Evolutionary conservation across 352 stramenopile genomes (phyloP).

Genomic region (Thraustochytrium striatum): DNA sequence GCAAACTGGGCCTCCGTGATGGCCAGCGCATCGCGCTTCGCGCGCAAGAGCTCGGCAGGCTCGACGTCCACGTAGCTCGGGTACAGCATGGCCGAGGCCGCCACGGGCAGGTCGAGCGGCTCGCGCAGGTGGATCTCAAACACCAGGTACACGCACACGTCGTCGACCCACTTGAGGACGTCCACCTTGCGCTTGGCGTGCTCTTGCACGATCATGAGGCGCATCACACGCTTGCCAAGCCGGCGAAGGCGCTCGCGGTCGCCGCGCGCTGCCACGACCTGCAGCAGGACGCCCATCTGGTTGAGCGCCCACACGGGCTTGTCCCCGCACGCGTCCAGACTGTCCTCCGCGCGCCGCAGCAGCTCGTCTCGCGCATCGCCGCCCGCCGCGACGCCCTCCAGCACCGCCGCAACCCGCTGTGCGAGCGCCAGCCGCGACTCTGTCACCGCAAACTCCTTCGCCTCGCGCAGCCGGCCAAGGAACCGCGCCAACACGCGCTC

Average conservation of each 20-base stretch:
- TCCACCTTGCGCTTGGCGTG: not conserved
- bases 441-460: not conserved
- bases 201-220: constrained; percentile 21
- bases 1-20: constrained; percentile 36
- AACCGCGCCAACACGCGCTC: no score
- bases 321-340: constrained; percentile 29
- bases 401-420: constrained; percentile 4
- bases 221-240: not conserved
- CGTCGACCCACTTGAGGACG: not conserved
- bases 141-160: constrained; percentile 30
- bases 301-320: constrained; percentile 41
- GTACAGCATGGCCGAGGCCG: constrained; percentile 6
- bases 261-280: not conserved
- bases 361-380: constrained; percentile 13
- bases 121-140: constrained; percentile 26
- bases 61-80: not conserved
- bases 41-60: no score
- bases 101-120: constrained; percentile 18
- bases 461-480: constrained; percentile 4
- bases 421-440: not conserved
- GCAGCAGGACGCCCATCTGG: constrained; percentile 8
- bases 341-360: constrained; percentile 8
- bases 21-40: not conserved
- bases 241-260: constrained; percentile 2
- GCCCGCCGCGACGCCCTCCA: not conserved